Percentiles rank a stretch among this genome's conserved stretches.
Conservation (phyloP, 225 moss, liverwort and hornwort genomes). For the Pseudoscleropodium purum region DNA sequence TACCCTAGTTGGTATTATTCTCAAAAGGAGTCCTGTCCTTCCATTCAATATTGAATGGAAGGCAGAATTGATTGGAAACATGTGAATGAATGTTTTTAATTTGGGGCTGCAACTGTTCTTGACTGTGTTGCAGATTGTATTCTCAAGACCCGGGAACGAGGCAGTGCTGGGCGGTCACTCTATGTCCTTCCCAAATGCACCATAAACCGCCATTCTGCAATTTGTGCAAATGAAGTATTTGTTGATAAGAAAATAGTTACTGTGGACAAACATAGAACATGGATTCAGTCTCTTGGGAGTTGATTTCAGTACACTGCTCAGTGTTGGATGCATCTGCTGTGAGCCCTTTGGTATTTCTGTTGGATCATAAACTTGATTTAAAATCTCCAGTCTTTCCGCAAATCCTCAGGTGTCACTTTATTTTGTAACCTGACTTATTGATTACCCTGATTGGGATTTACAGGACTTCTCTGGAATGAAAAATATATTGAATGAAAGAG, state of each 20-base stretch:
- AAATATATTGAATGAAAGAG: not conserved
- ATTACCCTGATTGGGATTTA: not conserved
- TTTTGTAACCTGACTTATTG: not conserved
- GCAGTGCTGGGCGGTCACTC: not conserved
- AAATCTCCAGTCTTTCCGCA: not conserved
- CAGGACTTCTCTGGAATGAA: not conserved
- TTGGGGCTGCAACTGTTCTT: not conserved
- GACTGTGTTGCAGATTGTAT: slow-evolving; percentile 23
- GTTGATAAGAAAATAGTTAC: not conserved
- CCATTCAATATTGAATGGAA: not conserved
- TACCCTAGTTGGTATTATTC: not conserved
- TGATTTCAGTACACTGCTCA: not conserved
- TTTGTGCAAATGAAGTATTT: not conserved
- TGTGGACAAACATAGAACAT: not conserved
- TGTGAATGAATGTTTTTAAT: too few relatives aligned
- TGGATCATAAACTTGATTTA: not conserved
- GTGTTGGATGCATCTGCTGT: not conserved
- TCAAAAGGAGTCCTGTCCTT: too few relatives aligned
- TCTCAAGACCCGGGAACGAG: slow-evolving; percentile 31
- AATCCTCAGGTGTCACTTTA: not conserved
- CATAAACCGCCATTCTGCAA: not conserved
- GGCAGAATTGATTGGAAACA: not conserved
- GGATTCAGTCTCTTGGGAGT: not conserved
- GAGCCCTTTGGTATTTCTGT: not conserved
- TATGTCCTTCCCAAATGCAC: slow-evolving; percentile 1